Evolutionary conservation across 768 basidiomycete species (phyloP), one percentile per base, ranked within the genome.

Genomic region (Macrolepiota dolichaula): DNA sequence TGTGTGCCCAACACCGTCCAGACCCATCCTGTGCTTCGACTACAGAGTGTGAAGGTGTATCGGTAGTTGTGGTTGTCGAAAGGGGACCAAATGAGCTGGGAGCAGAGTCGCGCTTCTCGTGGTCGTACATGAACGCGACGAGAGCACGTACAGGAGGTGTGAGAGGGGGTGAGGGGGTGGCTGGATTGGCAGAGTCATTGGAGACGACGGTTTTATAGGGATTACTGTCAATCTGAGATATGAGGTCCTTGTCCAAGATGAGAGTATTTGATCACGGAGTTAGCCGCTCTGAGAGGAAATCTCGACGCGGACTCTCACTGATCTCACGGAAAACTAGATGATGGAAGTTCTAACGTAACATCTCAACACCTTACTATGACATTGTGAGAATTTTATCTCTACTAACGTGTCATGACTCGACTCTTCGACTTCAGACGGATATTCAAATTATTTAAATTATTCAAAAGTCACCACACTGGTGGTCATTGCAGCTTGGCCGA

Each of bases 1-100:
- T 76, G 74, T 27, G 70, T 69, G 29, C 29, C 52, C 61, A 62
- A 51, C 35, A 32, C 29, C 7, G 25, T 17, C 55, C 27, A 9
- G 51, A 42, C 13, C 47, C n/a, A 24, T 19, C n/a, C 24, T 46
- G 52, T 17, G 25, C 27, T 51, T 42, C 57, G 3, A 38, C 52
- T 12, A n/a, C n/a, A 3, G 59, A 49, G 19, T 47, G 37, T 15
- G 61, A 44, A 22, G 35, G 49, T 10, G 59, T 47, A 29, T 35
- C 19, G 1, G 9, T 49, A 37, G 32, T 61, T 29, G 59, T 47
- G 17, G 53, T 49, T 10, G 46, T 49, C 15, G 59, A 54, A 44
- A 54, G 29, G 22, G 52, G 25, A 24, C 2, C 42, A 37, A 38
- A 47, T 5, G 59, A 36, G 22, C 32, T 29, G 15, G 59, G 35